These are phyloP conservation scores for Chamaenerion angustifolium DNA, from an alignment of 345 rosid genomes.

Conservation along the genomic window DNA sequence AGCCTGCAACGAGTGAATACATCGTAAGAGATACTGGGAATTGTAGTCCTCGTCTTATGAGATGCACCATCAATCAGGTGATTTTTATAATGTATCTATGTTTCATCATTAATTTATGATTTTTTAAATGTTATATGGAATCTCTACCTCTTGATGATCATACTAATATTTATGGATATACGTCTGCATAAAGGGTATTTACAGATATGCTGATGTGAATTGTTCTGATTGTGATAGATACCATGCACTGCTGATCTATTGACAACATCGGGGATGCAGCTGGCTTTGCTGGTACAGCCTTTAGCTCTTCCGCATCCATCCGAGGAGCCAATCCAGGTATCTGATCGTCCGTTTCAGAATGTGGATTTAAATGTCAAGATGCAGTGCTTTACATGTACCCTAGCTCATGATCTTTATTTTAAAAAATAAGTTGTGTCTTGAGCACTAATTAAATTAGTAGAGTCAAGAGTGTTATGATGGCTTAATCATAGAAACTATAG, in stretches of 20 bases:
- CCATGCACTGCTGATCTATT: constrained; percentile 97
- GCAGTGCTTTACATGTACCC: too few species aligned
- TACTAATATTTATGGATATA: not conserved
- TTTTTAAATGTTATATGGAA: too few species aligned
- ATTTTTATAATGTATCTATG: not conserved
- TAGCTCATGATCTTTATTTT: too few species aligned
- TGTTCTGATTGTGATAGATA: constrained; percentile 28
- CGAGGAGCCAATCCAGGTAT: constrained; percentile 92
- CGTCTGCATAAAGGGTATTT: not conserved
- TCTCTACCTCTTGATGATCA: too few species aligned
- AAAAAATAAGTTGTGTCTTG: too few species aligned
- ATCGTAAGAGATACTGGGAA: constrained; percentile 80
- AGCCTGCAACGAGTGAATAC: constrained; percentile 92
- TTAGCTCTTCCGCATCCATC: constrained; percentile 91
- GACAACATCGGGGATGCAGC: constrained; percentile 89
- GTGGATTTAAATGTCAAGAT: not conserved
- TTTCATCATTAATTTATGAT: too few species aligned
- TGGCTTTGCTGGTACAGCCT: constrained; percentile 87
- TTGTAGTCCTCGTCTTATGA: constrained; percentile 98
- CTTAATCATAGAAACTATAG: too few species aligned
- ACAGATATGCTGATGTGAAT: too few species aligned
- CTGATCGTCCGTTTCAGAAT: not conserved
- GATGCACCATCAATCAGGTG: constrained; percentile 98
- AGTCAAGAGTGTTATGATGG: too few species aligned
- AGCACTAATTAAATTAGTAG: too few species aligned